Conservation (phyloP, 495 filamentous ascomycete genomes). For the Neurospora intermedia region DNA sequence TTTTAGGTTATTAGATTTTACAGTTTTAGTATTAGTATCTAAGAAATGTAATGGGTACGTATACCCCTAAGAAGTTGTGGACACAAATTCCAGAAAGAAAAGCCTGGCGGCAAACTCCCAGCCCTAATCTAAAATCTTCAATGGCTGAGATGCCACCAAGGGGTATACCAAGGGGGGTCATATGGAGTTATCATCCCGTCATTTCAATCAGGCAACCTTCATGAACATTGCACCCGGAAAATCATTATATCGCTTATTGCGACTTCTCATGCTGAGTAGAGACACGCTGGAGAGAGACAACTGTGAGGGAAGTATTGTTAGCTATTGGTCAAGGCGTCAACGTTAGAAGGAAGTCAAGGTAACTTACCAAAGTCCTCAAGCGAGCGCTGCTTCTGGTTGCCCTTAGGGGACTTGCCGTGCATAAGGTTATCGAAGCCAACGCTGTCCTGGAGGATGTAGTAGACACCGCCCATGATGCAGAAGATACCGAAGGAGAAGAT, state of each 20-base stretch:
- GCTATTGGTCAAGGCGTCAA: conserved; percentile 3
- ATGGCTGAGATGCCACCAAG: conserved; percentile 15
- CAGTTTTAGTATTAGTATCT: conserved; percentile 31
- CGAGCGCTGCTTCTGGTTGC: conserved; percentile 60
- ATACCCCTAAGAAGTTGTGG: conserved; percentile 16
- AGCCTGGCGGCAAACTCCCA: conserved; percentile 11
- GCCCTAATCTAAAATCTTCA: conserved; percentile 12
- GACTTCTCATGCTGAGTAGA: conserved; percentile 76
- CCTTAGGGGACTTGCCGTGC: conserved; percentile 75
- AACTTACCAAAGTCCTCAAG: conserved; percentile 71
- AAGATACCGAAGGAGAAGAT: conserved; percentile 82
- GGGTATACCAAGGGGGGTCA: conserved; percentile 5
- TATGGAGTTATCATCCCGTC: conserved; percentile 6
- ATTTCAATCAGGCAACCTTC: conserved; percentile 8
- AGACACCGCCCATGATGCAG: conserved; percentile 43
- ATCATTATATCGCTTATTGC: conserved; percentile 34
- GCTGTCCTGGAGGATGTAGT: conserved; percentile 69
- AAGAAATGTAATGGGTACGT: conserved; percentile 14
- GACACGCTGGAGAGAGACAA: conserved; percentile 75
- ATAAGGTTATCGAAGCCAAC: conserved; percentile 78
- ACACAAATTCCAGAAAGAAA: conserved; percentile 27
- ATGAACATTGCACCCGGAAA: conserved; percentile 3
- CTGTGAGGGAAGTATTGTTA: conserved; percentile 29
- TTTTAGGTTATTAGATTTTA: conserved; percentile 12
- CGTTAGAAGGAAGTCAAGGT: neutral